Conservation (phyloP, 2,329 filamentous ascomycete genomes). For the Ascochyta koolunga region DNA sequence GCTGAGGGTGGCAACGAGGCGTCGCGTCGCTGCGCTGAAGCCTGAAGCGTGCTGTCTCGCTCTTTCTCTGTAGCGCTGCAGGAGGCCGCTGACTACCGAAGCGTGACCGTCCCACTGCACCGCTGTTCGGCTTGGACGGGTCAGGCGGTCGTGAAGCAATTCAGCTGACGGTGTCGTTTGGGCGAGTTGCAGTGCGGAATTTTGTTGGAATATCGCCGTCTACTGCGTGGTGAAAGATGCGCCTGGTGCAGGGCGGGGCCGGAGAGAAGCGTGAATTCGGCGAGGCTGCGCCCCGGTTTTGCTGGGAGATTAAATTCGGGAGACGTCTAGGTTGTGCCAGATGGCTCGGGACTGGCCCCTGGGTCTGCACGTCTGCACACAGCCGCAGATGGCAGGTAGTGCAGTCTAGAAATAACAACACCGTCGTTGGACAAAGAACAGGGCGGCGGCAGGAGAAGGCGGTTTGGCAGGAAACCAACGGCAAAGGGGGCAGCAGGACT, state of each 20-base stretch:
- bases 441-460: background rate
- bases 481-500: slow-evolving; percentile 6
- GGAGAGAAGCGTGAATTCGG: slow-evolving; percentile 1
- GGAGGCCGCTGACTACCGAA: slow-evolving; percentile 23
- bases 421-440: slow-evolving; percentile 1
- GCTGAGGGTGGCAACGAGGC: slow-evolving; percentile 4
- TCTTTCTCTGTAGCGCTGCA: slow-evolving; percentile 12
- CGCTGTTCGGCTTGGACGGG: slow-evolving; percentile 17
- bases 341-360: background rate
- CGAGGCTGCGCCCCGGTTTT: slow-evolving; percentile 16
- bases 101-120: slow-evolving; percentile 29
- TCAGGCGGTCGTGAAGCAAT: slow-evolving; percentile 22
- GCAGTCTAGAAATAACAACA: background rate
- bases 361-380: slow-evolving; percentile 8
- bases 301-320: slow-evolving; percentile 10
- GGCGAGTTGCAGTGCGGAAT: slow-evolving; percentile 8
- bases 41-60: slow-evolving; percentile 21
- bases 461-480: slow-evolving; percentile 41
- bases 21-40: slow-evolving; percentile 14
- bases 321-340: slow-evolving; percentile 7
- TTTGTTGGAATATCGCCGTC: background rate
- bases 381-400: slow-evolving; percentile 2
- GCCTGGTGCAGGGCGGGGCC: background rate
- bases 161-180: slow-evolving; percentile 21
- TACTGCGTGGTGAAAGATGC: background rate